Conservation (phyloP, 805 yeast species). For the Wickerhamomyces strasburgensis region DNA sequence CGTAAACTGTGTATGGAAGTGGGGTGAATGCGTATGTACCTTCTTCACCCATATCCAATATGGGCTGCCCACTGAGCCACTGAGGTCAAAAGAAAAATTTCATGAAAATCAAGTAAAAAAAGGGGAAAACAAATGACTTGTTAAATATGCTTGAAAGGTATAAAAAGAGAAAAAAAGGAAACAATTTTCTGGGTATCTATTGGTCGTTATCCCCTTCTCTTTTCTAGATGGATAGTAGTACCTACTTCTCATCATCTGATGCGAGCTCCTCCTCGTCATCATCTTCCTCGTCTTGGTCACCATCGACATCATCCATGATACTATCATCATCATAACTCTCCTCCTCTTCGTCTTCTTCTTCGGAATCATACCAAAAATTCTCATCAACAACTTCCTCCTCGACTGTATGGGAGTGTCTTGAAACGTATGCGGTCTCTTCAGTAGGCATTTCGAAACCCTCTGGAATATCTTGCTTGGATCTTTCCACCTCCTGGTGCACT, state of each 20-base stretch:
- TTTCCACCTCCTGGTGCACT: slow-evolving; percentile 76
- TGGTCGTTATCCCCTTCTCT: too few relatives aligned
- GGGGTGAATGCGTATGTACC: background rate
- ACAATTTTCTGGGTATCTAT: too few relatives aligned
- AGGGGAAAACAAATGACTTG: background rate
- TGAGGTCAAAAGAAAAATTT: too few relatives aligned
- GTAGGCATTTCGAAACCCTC: slow-evolving; percentile 80
- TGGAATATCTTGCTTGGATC: slow-evolving; percentile 83
- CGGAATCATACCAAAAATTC: slow-evolving; percentile 81
- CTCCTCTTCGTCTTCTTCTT: slow-evolving; percentile 40
- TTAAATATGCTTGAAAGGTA: background rate
- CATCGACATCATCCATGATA: slow-evolving; percentile 46
- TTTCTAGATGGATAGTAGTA: background rate
- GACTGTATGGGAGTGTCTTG: slow-evolving; percentile 29
- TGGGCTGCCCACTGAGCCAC: too few relatives aligned
- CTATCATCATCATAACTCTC: slow-evolving; percentile 57
- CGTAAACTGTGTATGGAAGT: slow-evolving; percentile 1
- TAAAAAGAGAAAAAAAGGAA: background rate
- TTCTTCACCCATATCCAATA: background rate
- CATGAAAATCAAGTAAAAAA: background rate
- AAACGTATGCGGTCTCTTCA: slow-evolving; percentile 53
- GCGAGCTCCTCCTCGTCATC: slow-evolving; percentile 37
- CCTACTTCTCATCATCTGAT: slow-evolving; percentile 27
- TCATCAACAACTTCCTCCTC: slow-evolving; percentile 63
- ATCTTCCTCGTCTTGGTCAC: slow-evolving; percentile 49